A percentile compares a stretch with the other conserved stretches of the same genome.
Evolutionary conservation across 345 rosid species (phyloP).

Genomic region (Eucalyptus marginata): DNA sequence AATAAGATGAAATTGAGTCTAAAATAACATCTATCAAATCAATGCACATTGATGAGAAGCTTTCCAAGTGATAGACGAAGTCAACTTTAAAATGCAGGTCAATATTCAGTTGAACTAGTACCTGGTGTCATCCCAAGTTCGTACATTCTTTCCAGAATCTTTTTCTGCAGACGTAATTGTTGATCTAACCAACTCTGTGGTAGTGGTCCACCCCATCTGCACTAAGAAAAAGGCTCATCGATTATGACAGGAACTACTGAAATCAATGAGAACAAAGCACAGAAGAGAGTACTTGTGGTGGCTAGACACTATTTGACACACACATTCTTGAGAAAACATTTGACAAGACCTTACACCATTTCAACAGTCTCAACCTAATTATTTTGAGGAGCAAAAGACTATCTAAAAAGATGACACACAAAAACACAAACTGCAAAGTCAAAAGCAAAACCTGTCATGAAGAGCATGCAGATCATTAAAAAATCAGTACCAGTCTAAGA

Average conservation of each 20-base stretch:
- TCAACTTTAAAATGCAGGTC: not conserved
- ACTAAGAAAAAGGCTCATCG: not conserved
- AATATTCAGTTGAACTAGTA: not conserved
- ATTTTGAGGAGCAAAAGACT: not conserved
- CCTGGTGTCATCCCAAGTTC: constrained; percentile 80
- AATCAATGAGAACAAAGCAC: not conserved
- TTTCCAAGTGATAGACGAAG: not conserved
- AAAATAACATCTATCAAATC: not conserved
- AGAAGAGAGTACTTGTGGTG: not conserved
- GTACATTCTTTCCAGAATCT: constrained; percentile 49
- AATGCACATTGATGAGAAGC: not conserved
- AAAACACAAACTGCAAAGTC: not conserved
- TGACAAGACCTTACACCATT: not conserved
- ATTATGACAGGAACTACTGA: not conserved
- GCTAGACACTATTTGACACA: not conserved
- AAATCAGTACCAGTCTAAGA: not conserved
- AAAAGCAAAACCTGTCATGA: not conserved
- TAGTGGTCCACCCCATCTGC: constrained; percentile 73
- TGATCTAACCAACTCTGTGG: constrained; percentile 60
- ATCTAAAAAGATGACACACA: not conserved
- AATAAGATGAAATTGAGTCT: not conserved
- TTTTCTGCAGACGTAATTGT: constrained; percentile 48
- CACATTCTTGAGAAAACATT: not conserved
- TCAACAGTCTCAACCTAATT: not conserved
- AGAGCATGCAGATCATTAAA: not conserved